Base-by-base conservation (phyloP, 352 stramenopile genomes). In the Globisporangium rhizosaccharum region DNA sequence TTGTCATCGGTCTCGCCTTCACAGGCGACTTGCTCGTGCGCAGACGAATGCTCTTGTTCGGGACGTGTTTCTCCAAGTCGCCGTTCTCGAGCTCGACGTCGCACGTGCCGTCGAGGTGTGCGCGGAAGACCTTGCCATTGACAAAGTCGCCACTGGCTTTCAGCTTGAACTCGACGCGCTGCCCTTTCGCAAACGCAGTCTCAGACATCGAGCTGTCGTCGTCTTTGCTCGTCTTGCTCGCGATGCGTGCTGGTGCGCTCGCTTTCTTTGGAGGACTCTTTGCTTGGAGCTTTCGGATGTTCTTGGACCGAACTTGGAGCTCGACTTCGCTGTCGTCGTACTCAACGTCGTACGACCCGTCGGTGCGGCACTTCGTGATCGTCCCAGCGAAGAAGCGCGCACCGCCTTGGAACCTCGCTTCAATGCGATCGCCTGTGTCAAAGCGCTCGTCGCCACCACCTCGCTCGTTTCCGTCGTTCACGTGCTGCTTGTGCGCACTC, bases 311-410 rank as follows among this genome's bases (percentile, higher is more conserved):
- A 53, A 92, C 74, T 41, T 70, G 73, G 45, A 71, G 47, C 58
- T 93, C 82, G 42, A 87, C 67, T 48, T 92, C 81, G 15, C 71
- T 79, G 52, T 87, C 70, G 49, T 86, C 77, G 52, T 79, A 84
- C 30, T 80, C 72, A 54, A 79, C 75, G 47, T 81, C 71, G 54
- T 81, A 81, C 30, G 69, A 65, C 4, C 68, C 70, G 26, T 70
- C 63, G 12, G 59, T 45, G 11, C 70, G 57, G 41, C 63, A 70
- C 36, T 71, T 81, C 42, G 70, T 79, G 58, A 85, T 73, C n/a
- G 52, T 65, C 23, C 76, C 76, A 46, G 65, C 48, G 53, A 82
- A 82, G 53, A 62, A 86, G 25, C 73, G 61, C 2, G 70, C 69
- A 8, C 56, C 61, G 11, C 64, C 69, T 50, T 73, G 54, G 53